A percentile compares a stretch with the other conserved stretches of the same genome.
These are phyloP conservation scores for Hibiscus trionum DNA, from an alignment of 345 rosid species.

Conservation along the genomic window DNA sequence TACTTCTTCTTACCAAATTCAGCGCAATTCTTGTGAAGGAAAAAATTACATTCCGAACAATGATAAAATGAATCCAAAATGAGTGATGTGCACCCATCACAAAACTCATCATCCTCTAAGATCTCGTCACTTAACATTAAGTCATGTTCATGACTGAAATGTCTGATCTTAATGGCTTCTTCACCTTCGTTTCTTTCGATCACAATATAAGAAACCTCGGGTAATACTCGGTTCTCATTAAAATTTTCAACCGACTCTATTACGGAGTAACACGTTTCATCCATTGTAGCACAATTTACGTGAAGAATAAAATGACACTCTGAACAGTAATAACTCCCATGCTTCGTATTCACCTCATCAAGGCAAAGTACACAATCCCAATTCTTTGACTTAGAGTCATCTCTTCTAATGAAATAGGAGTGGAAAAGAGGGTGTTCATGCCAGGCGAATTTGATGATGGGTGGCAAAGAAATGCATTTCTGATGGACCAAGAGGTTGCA, in stretches of 20 bases:
- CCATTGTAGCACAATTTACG: not conserved
- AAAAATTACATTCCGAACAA: not conserved
- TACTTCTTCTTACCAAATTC: not conserved
- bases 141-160: not conserved
- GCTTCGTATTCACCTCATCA: too few relatives aligned
- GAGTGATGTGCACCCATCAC: not conserved
- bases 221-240: not conserved
- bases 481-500: constrained; percentile 6
- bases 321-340: too few relatives aligned
- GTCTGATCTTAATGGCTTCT: not conserved
- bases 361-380: too few relatives aligned
- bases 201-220: not conserved
- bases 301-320: not conserved
- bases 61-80: not conserved
- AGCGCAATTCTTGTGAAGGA: not conserved
- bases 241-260: not conserved
- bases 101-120: not conserved
- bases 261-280: not conserved
- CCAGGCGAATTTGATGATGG: not conserved
- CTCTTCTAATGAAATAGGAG: not conserved
- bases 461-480: not conserved
- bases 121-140: not conserved
- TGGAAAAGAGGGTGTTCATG: not conserved
- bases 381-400: too few relatives aligned
- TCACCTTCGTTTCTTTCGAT: not conserved